Percentiles rank a stretch among this genome's conserved stretches.
These are phyloP conservation scores for Wickerhamomyces xylosicus DNA, from an alignment of 805 yeast species.

Conservation along the genomic window DNA sequence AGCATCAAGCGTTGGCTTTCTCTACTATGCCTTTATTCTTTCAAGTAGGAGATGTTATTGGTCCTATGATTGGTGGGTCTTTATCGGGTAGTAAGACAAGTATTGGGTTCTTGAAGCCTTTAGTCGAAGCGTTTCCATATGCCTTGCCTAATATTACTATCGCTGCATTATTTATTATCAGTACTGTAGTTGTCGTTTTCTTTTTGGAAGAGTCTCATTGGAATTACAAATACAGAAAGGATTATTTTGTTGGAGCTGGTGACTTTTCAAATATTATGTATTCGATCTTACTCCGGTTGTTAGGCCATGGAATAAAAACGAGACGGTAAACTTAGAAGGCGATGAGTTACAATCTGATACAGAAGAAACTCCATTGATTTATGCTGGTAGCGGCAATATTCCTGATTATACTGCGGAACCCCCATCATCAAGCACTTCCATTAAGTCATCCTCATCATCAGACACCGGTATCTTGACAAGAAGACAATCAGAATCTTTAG, in stretches of 20 bases:
- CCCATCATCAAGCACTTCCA: neutral
- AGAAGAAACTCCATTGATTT: neutral
- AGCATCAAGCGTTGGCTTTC: slow-evolving; percentile 12
- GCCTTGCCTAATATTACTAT: slow-evolving; percentile 11
- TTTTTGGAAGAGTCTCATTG: slow-evolving; percentile 12
- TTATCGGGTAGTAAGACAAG: slow-evolving; percentile 8
- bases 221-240: slow-evolving; percentile 10
- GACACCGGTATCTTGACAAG: slow-evolving; percentile 1
- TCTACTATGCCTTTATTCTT: slow-evolving; percentile 11
- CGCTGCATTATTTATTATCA: slow-evolving; percentile 2
- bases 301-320: slow-evolving; percentile 6
- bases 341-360: neutral
- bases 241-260: slow-evolving; percentile 8
- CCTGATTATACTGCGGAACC: no score
- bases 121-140: slow-evolving; percentile 7
- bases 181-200: slow-evolving; percentile 6
- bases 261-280: slow-evolving; percentile 3
- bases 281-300: slow-evolving; percentile 1
- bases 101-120: slow-evolving; percentile 4
- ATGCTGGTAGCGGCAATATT: neutral
- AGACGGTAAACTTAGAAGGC: slow-evolving; percentile 1
- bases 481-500: neutral
- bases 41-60: slow-evolving; percentile 10
- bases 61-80: slow-evolving; percentile 12
- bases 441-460: neutral